These are phyloP conservation scores for Xerocomellus chrysenteron DNA, from an alignment of 768 basidiomycete genomes.

Conservation along the genomic window DNA sequence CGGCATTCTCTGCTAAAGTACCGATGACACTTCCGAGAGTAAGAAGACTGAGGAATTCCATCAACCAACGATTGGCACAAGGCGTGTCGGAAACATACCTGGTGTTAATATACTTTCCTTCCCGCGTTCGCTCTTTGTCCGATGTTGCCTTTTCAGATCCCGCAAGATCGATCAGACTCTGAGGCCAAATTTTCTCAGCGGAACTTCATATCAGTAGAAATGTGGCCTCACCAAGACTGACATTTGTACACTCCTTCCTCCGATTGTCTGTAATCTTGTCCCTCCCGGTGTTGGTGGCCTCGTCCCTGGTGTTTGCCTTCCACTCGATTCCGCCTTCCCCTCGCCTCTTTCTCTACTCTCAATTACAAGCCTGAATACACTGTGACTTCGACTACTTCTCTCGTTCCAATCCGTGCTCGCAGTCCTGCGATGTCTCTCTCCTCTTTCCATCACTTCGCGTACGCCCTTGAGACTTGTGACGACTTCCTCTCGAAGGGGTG, in stretches of 20 bases:
- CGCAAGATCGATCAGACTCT: slow-evolving; percentile 94
- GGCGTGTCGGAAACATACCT: slow-evolving; percentile 42
- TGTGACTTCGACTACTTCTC: slow-evolving; percentile 90
- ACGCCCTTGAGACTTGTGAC: slow-evolving; percentile 90
- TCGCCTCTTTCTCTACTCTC: slow-evolving; percentile 79
- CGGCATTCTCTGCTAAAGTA: slow-evolving; percentile 86
- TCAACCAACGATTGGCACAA: neutral
- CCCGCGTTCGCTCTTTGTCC: slow-evolving; percentile 92
- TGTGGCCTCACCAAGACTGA: slow-evolving; percentile 58
- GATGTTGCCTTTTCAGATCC: slow-evolving; percentile 96
- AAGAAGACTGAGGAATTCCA: slow-evolving; percentile 56
- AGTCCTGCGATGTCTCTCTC: slow-evolving; percentile 84
- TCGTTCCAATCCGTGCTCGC: slow-evolving; percentile 99
- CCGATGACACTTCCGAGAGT: slow-evolving; percentile 92
- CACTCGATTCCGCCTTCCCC: slow-evolving; percentile 36
- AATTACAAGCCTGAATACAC: slow-evolving; percentile 89
- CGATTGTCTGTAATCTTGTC: slow-evolving; percentile 69
- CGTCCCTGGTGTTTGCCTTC: slow-evolving; percentile 52
- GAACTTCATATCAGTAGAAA: neutral
- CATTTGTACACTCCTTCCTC: slow-evolving; percentile 76
- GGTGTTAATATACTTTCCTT: slow-evolving; percentile 96
- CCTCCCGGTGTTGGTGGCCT: slow-evolving; percentile 56
- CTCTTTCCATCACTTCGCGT: slow-evolving; percentile 78
- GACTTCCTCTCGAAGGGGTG: slow-evolving; percentile 86
- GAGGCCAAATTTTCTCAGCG: slow-evolving; percentile 3